Conservation (phyloP, 139 green algal genomes). For the Diplosphaera chodatii region DNA sequence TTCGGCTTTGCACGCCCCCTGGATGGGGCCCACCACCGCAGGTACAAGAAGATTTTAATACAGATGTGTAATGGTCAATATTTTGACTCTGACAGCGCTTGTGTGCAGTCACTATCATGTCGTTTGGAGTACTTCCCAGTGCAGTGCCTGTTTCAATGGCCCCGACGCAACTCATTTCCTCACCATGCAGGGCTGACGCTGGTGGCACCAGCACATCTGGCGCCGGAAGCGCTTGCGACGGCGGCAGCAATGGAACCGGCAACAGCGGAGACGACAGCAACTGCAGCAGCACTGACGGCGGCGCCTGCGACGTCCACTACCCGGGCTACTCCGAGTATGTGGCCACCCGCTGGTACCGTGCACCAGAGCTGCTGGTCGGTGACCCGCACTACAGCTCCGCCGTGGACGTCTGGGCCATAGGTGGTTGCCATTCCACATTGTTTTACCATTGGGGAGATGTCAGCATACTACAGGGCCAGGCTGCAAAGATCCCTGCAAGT, state of each 20-base stretch:
- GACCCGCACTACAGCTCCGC: slow-evolving; percentile 64
- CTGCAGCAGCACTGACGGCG: background rate
- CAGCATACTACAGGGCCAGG: too few species aligned
- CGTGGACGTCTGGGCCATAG: slow-evolving; percentile 86
- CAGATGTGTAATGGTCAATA: too few species aligned
- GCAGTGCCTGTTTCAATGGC: too few species aligned
- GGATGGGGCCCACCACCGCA: slow-evolving; percentile 9
- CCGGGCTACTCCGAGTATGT: slow-evolving; percentile 79
- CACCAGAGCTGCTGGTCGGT: slow-evolving; percentile 88
- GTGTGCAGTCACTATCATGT: too few species aligned
- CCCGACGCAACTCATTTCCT: too few species aligned
- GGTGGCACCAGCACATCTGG: background rate
- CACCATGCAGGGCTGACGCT: background rate
- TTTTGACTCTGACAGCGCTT: too few species aligned
- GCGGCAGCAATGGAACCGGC: background rate
- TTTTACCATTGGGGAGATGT: background rate
- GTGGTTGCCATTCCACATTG: slow-evolving; percentile 29
- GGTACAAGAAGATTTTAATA: too few species aligned
- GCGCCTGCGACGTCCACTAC: background rate
- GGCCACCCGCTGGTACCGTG: slow-evolving; percentile 91
- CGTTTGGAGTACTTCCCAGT: too few species aligned
- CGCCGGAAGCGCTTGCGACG: too few species aligned
- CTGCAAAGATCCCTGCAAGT: too few species aligned
- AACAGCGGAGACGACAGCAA: background rate
- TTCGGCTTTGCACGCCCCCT: slow-evolving; percentile 86